A percentile compares a stretch with the other conserved stretches of the same genome.
These are phyloP conservation scores for Penicillium sp. DNA, from an alignment of 2,329 filamentous ascomycete species.

Conservation along the genomic window DNA sequence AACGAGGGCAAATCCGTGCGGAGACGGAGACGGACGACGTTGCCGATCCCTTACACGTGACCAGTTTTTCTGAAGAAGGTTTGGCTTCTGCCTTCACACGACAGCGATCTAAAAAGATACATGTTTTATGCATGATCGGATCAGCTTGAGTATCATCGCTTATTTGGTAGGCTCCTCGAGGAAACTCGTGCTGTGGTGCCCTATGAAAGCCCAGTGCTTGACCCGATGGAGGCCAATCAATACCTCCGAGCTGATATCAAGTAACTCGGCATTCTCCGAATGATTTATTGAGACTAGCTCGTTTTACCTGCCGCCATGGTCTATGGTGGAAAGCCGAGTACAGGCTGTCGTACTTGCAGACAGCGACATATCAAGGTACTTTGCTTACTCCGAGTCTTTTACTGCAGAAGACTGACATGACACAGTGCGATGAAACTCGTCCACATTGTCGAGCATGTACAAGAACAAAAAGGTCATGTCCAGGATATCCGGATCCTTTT, in stretches of 20 bases:
- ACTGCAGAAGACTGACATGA: neutral
- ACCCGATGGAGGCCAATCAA: neutral
- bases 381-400: neutral
- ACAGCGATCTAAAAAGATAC: neutral
- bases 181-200: neutral
- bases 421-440: slow-evolving; percentile 34
- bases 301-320: slow-evolving; percentile 21
- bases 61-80: neutral
- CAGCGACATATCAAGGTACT: slow-evolving; percentile 33
- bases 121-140: neutral
- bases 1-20: slow-evolving; percentile 7
- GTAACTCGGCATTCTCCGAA: neutral
- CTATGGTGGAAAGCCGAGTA: slow-evolving; percentile 31
- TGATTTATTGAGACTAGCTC: neutral
- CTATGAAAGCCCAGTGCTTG: neutral
- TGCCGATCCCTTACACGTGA: slow-evolving; percentile 7
- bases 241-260: neutral
- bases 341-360: slow-evolving; percentile 31
- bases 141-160: neutral
- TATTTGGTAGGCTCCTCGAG: neutral
- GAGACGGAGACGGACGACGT: slow-evolving; percentile 1
- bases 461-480: slow-evolving; percentile 30
- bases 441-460: slow-evolving; percentile 32
- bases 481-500: slow-evolving; percentile 32
- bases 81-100: neutral